Evolutionary conservation across 1,139 yeast species (phyloP).

Genomic region (Fermentozyma sake): DNA sequence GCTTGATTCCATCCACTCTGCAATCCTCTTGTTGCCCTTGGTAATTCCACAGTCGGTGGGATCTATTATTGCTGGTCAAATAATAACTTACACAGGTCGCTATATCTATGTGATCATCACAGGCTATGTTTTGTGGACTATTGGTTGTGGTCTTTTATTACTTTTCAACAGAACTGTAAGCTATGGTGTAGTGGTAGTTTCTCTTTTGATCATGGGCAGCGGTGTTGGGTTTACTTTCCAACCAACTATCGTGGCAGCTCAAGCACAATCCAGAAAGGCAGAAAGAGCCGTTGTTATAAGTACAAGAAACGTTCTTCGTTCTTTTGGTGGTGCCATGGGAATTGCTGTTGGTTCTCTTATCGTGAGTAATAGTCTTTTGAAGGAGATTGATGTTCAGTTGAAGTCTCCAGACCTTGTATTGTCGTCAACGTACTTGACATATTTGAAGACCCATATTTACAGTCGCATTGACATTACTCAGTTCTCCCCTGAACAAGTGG

Average conservation of each 20-base stretch:
- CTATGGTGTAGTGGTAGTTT: slow-evolving; percentile 12
- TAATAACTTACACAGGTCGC: slow-evolving; percentile 15
- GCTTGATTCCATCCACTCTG: slow-evolving; percentile 11
- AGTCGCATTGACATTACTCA: slow-evolving; percentile 9
- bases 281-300: slow-evolving; percentile 19
- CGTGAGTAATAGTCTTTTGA: slow-evolving; percentile 14
- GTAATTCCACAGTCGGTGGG: slow-evolving; percentile 14
- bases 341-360: slow-evolving; percentile 16
- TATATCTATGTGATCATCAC: slow-evolving; percentile 11
- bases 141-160: slow-evolving; percentile 12
- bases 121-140: slow-evolving; percentile 15
- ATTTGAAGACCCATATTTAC: slow-evolving; percentile 13
- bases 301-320: slow-evolving; percentile 17
- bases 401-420: slow-evolving; percentile 5
- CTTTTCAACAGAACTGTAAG: slow-evolving; percentile 10
- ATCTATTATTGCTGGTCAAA: slow-evolving; percentile 15
- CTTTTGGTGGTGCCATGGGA: slow-evolving; percentile 20
- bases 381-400: slow-evolving; percentile 9
- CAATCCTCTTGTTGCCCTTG: slow-evolving; percentile 14
- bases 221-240: slow-evolving; percentile 20
- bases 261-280: slow-evolving; percentile 16
- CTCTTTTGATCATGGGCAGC: slow-evolving; percentile 14
- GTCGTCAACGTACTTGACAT: slow-evolving; percentile 8
- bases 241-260: slow-evolving; percentile 21
- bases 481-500: slow-evolving; percentile 9